Evolutionary conservation across 2,329 filamentous ascomycete species (phyloP), one percentile per base, ranked within the genome.

Genomic region (Didymella sp.): DNA sequence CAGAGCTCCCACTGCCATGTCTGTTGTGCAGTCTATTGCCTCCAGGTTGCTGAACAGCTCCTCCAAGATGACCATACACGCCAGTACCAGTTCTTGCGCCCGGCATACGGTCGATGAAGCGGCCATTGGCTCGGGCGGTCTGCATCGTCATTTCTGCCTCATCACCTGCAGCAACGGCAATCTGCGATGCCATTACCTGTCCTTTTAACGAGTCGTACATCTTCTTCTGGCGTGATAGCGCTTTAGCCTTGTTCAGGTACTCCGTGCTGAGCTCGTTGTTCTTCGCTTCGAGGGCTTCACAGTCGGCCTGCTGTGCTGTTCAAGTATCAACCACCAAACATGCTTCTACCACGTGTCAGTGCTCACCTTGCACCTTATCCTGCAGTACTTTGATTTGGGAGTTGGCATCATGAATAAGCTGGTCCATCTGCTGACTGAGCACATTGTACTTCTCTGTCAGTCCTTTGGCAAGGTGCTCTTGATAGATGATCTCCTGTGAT

Each of bases 401-500:
- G 67, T 94, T 92, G 7, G 91, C 90, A 59, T 94, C 88, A 60
- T 87, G 85, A 42, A 92, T 84, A 1, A 90, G 80, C 65, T 89
- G 89, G 65, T 95, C 89, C 70, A 92, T 82, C 40, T 90, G 84
- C 12, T 82, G 77, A 62, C 81, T 89, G 15, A 95, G 77, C 2
- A 74, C 79, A 1, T 82, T 78, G 71, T 90, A 92, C 72, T 90
- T 93, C 11, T 92, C 89, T 0, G 85, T 86, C 59, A 96, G 77
- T 9, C 83, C 87, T 68, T 88, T 92, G 40, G 85, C 87, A 1
- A 91, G 77, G 64, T 89, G 87, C 65, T 92, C 88, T 71, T 96
- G 90, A 68, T 93, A 96, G 49, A 88, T 84, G 56, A 96, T 89
- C 76, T 96, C 90, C 68, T 95, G 90, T 2, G 87, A 87, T 19